These are phyloP conservation scores for Leptoxyphium fumago DNA, from an alignment of 2,329 filamentous ascomycete genomes.

Conservation along the genomic window DNA sequence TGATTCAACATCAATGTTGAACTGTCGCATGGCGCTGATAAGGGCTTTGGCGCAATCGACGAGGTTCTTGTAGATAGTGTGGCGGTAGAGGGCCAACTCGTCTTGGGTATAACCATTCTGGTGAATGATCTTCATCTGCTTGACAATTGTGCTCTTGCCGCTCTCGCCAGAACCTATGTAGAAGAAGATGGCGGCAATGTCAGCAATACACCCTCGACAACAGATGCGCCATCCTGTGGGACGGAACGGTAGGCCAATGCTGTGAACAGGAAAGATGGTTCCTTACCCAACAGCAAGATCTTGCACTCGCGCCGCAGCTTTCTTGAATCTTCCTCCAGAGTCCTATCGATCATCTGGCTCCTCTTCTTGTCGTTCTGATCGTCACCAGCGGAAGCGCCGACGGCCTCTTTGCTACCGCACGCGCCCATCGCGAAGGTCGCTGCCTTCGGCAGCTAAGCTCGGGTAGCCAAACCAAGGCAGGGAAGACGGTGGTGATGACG, in stretches of 20 bases:
- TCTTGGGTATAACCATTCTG: constrained; percentile 94
- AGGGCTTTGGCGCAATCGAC: constrained; percentile 92
- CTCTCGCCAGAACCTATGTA: constrained; percentile 81
- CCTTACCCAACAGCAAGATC: constrained; percentile 76
- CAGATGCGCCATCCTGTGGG: neutral
- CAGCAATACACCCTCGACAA: neutral
- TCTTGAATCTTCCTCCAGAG: constrained; percentile 86
- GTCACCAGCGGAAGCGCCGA: constrained; percentile 62
- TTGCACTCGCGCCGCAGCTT: constrained; percentile 95
- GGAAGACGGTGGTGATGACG: neutral
- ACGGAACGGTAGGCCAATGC: neutral
- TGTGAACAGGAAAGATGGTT: neutral
- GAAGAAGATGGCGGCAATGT: neutral
- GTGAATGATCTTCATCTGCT: constrained; percentile 99
- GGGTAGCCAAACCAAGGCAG: constrained; percentile 9
- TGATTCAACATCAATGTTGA: constrained; percentile 64
- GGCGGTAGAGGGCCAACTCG: constrained; percentile 82
- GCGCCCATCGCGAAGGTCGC: constrained; percentile 53
- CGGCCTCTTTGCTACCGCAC: constrained; percentile 55
- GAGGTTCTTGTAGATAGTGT: constrained; percentile 96
- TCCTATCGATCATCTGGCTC: constrained; percentile 89
- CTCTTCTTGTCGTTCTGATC: constrained; percentile 89
- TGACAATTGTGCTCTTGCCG: constrained; percentile 97
- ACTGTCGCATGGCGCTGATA: constrained; percentile 81
- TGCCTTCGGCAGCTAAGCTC: constrained; percentile 9